Base-by-base conservation (phyloP, 768 basidiomycete genomes). In the Suillus hirtellus region DNA sequence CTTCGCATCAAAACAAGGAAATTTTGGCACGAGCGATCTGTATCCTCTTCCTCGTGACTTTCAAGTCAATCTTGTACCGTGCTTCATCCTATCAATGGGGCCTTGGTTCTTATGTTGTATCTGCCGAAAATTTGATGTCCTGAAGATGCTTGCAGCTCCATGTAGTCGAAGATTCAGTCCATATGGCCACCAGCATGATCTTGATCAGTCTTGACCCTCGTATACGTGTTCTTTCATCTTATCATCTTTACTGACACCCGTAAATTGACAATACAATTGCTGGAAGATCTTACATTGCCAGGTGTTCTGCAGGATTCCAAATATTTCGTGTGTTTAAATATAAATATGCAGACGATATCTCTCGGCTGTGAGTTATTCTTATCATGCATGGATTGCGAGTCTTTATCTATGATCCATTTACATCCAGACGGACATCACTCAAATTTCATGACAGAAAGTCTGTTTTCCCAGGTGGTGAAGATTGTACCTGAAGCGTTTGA, bases 391-490 rank as follows among this genome's bases (percentile, higher is more conserved):
- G 2, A 10, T 12, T 24, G 27, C 14, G 1, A 21, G 9, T 34
- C 6, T 62, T 35, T 63, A 37, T 15, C 27, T 11, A 3, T 61
- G 21, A 49, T 61, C 31, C 0, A 9, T n/a, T 34, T 46, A 35
- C 43, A 12, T 11, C 42, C 21, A 73, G 73, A 65, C 69, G 2
- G 71, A 73, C 59, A 62, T 71, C 15, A 70, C 64, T 34, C 67
- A 65, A 27, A 56, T 71, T 73, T 54, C 68, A 71, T 24, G 71
- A 65, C 69, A 66, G 54, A 70, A n/a, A 56, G 70, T 24, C 65
- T 75, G 9, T 75, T 73, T 64, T 70, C 66, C 5, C 73, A 73
- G 64, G 73, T 71, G 65, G 6, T 19, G 15, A 1, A 10, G 6
- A 21, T 1, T 14, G 11, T 14, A 40, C 19, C 0, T 15, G 37